phyloP scores from a whole-genome alignment of 2,329 filamentous ascomycete genomes.

The Colletotrichum agaves region DNA sequence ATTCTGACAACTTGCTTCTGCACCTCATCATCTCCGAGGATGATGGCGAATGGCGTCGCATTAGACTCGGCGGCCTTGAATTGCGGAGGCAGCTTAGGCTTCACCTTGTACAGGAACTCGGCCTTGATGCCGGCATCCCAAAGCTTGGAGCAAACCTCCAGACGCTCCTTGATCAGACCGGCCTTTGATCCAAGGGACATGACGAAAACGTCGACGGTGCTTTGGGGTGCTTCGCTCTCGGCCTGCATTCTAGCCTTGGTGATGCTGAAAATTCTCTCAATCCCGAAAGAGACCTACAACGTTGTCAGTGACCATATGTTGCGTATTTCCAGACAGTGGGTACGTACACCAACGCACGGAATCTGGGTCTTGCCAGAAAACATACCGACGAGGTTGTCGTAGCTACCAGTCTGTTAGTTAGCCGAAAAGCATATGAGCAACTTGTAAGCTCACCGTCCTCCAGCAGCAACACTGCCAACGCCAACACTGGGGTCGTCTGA shows the following conservation, averaged over 20 bases:
- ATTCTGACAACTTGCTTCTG: slow-evolving; percentile 85
- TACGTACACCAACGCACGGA: slow-evolving; percentile 77
- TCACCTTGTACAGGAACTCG: slow-evolving; percentile 89
- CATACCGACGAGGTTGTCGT: slow-evolving; percentile 95
- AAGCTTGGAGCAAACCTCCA: slow-evolving; percentile 79
- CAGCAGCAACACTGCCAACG: slow-evolving; percentile 84
- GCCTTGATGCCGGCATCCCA: slow-evolving; percentile 94
- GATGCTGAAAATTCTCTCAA: slow-evolving; percentile 93
- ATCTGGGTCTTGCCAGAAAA: slow-evolving; percentile 87
- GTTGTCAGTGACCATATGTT: slow-evolving; percentile 46
- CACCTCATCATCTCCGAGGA: slow-evolving; percentile 91
- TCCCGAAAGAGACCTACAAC: slow-evolving; percentile 81
- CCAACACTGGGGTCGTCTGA: slow-evolving; percentile 84
- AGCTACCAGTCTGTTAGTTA: slow-evolving; percentile 70
- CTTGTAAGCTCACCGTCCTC: slow-evolving; percentile 68
- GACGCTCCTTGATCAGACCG: slow-evolving; percentile 84
- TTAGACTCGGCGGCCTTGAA: slow-evolving; percentile 89
- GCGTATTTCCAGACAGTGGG: not conserved
- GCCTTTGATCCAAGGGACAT: slow-evolving; percentile 94
- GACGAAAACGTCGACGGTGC: slow-evolving; percentile 86
- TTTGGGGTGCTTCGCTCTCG: slow-evolving; percentile 62
- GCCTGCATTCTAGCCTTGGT: slow-evolving; percentile 80
- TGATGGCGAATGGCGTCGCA: slow-evolving; percentile 85
- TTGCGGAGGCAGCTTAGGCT: slow-evolving; percentile 87
- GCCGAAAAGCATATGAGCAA: too few relatives aligned